Percentiles rank a stretch among this genome's conserved stretches.
Conservation (phyloP, 2,329 filamentous ascomycete genomes). For the Hypoxylon sp. region DNA sequence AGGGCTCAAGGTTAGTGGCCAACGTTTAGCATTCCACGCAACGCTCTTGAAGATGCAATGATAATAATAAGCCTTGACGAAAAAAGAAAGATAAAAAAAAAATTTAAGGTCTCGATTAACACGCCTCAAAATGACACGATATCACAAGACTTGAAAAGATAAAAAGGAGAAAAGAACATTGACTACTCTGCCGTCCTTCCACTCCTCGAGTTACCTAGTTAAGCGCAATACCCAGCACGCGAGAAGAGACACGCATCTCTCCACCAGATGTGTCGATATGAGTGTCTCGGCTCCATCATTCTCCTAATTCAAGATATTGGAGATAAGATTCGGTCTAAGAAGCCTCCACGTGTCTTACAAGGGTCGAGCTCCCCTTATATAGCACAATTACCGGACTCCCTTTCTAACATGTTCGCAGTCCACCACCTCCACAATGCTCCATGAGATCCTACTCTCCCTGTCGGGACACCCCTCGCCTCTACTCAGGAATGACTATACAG, state of each 20-base stretch:
- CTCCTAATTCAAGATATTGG: slow-evolving; percentile 60
- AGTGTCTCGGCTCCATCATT: slow-evolving; percentile 63
- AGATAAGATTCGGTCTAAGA: slow-evolving; percentile 55
- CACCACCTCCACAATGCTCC: slow-evolving; percentile 75
- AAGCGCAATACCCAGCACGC: slow-evolving; percentile 9
- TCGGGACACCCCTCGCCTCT: slow-evolving; percentile 93
- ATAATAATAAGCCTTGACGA: too few species aligned
- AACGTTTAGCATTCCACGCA: not conserved
- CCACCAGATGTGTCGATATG: slow-evolving; percentile 64
- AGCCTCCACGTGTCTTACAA: slow-evolving; percentile 45
- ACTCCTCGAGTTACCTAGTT: not conserved
- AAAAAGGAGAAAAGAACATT: not conserved
- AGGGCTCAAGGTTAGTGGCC: not conserved
- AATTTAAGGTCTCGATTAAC: not conserved
- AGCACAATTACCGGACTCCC: slow-evolving; percentile 29
- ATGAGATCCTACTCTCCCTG: slow-evolving; percentile 97
- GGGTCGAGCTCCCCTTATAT: slow-evolving; percentile 38
- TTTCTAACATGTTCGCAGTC: slow-evolving; percentile 40
- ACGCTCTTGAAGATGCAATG: not conserved
- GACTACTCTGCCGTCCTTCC: too few species aligned
- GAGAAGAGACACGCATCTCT: not conserved
- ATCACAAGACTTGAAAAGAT: not conserved
- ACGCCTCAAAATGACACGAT: not conserved
- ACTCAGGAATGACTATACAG: slow-evolving; percentile 68
- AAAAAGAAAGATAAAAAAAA: too few species aligned